These are phyloP conservation scores for Teratosphaeriaceae sp. DNA, from an alignment of 2,329 filamentous ascomycete species.

Conservation along the genomic window DNA sequence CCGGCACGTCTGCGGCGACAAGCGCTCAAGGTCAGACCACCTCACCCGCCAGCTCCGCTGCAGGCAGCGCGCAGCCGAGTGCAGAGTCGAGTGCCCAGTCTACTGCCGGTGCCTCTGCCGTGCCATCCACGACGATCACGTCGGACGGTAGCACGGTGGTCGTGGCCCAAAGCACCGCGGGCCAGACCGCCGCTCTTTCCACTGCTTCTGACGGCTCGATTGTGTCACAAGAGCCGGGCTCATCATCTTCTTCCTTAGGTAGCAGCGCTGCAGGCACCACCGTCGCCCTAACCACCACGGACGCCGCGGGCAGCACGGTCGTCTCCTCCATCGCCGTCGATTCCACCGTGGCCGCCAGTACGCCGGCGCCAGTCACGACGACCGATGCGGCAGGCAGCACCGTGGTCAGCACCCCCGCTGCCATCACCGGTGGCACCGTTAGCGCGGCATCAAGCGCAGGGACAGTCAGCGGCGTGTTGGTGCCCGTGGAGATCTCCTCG, in stretches of 20 bases:
- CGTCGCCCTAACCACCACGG: slow-evolving; percentile 21
- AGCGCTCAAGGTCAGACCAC: slow-evolving; percentile 9
- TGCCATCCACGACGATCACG: slow-evolving; percentile 2
- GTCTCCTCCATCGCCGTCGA: slow-evolving; percentile 16
- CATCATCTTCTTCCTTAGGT: slow-evolving; percentile 7
- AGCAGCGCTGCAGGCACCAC: slow-evolving; percentile 12
- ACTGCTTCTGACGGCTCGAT: slow-evolving; percentile 10
- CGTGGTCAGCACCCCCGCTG: slow-evolving; percentile 13
- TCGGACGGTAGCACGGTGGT: slow-evolving; percentile 6
- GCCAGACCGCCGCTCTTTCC: slow-evolving; percentile 4
- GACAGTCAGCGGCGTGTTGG: slow-evolving; percentile 28
- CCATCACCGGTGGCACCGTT: slow-evolving; percentile 13
- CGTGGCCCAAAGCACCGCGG: not conserved
- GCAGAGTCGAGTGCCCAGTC: slow-evolving; percentile 5
- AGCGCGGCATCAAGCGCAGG: slow-evolving; percentile 10
- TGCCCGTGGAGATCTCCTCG: slow-evolving; percentile 34
- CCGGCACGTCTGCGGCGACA: not conserved
- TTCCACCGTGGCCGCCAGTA: slow-evolving; percentile 15
- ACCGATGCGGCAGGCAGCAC: slow-evolving; percentile 13
- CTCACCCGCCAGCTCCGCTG: slow-evolving; percentile 9
- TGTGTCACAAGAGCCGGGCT: slow-evolving; percentile 6
- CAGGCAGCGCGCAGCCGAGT: slow-evolving; percentile 7
- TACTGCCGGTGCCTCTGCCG: not conserved
- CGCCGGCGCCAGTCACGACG: slow-evolving; percentile 14
- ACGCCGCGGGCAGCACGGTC: slow-evolving; percentile 15